Base-by-base conservation (phyloP, 2,329 filamentous ascomycete genomes). In the Colletotrichum eleusines region DNA sequence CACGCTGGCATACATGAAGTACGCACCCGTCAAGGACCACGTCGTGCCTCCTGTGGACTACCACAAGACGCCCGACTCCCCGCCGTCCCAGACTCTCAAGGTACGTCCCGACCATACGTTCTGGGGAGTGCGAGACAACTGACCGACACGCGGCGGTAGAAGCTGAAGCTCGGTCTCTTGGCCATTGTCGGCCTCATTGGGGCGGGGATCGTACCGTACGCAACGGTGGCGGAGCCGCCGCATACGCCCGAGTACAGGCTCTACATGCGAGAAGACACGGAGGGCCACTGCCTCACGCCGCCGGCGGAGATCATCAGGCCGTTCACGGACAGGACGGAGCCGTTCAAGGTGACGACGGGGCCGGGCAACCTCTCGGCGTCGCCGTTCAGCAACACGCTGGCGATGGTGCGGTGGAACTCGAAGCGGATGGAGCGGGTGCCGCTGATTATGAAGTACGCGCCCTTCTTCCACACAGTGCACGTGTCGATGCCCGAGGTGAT, bases 391-490 rank as follows among this genome's bases (percentile, higher is more conserved):
- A 78, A 75, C 54, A 78, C 76, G 6, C 51, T 78, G 6, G 77
- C 75, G 23, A 77, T 76, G 68, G 71, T 78, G 18, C 74, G 77
- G 33, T 78, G 74, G 73, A 79, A 79, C 55, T 73, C 70, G 51
- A 58, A 74, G 40, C 74, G 72, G 18, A 69, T 70, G n/a, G 76
- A 80, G 63, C 75, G 76, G 20, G 72, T 79, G 3, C 76, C 75
- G 2, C 35, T 75, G 20, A 46, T 79, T 1, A 54, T 73, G 48
- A 76, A 77, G 50, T 78, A 80, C 66, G 33, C 72, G 33, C 77
- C 77, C 7, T 79, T 79, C 74, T 79, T 79, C 73, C 73, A 76
- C 64, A 72, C 72, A 2, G 50, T 79, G 1, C 76, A 78, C 66
- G 69, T 76, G 40, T 77, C 76, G 46, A 78, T 78, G 74, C 74